phyloP scores from a whole-genome alignment of 2,329 filamentous ascomycete species.

The Aspergillus glaucus region DNA sequence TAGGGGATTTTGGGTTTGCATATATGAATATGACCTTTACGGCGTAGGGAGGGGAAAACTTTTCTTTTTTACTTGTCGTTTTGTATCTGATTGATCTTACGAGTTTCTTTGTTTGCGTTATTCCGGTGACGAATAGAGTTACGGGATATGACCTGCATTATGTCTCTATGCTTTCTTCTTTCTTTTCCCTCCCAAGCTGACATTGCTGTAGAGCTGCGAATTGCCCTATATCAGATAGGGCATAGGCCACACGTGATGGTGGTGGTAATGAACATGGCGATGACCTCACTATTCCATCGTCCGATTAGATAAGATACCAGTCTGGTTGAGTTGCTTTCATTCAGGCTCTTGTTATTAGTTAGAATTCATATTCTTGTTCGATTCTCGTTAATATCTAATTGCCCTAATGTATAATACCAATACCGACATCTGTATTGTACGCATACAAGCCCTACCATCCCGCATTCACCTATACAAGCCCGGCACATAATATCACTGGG shows the following conservation, averaged over 20 bases:
- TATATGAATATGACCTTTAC: conserved; percentile 28
- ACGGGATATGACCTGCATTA: conserved; percentile 14
- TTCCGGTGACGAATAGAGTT: conserved; percentile 27
- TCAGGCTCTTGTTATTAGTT: conserved; percentile 1
- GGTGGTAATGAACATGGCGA: not conserved
- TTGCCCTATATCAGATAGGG: conserved; percentile 3
- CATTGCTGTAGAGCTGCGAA: not conserved
- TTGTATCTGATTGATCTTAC: conserved; percentile 35
- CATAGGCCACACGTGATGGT: conserved; percentile 4
- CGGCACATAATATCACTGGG: not conserved
- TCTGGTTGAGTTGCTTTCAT: not conserved
- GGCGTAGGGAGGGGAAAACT: conserved; percentile 37
- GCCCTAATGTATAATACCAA: conserved; percentile 44
- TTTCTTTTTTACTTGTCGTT: conserved; percentile 8
- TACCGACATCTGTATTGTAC: conserved; percentile 53
- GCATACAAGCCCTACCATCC: conserved; percentile 15
- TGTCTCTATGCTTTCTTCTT: not conserved
- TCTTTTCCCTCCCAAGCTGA: not conserved
- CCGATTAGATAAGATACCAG: conserved; percentile 9
- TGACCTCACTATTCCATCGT: conserved; percentile 5
- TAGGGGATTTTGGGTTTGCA: conserved; percentile 32
- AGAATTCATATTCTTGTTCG: conserved; percentile 2
- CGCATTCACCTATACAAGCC: not conserved
- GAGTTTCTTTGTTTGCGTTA: conserved; percentile 24
- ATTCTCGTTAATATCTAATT: not conserved